phyloP scores from a whole-genome alignment of 768 basidiomycete genomes.

The Roridomyces roridus region DNA sequence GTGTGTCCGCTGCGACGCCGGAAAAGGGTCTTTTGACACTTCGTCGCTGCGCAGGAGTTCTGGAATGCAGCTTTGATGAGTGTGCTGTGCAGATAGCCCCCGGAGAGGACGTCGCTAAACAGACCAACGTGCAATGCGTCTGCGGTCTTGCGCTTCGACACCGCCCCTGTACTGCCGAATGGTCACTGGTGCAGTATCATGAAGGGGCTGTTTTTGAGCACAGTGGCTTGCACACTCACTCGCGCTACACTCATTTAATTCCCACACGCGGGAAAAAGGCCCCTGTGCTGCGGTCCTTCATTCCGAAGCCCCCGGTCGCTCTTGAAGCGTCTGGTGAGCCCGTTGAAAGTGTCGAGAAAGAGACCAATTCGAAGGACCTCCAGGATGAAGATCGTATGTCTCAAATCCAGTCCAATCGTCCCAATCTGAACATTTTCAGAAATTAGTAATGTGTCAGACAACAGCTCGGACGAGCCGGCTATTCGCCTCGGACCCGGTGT shows the following conservation, averaged over 20 bases:
- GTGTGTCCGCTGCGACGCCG: background rate
- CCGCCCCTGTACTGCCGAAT: background rate
- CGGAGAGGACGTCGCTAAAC: background rate
- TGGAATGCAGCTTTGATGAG: background rate
- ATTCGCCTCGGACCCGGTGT: too few relatives aligned
- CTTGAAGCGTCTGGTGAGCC: too few relatives aligned
- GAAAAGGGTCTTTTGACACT: background rate
- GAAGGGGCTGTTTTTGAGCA: conserved; percentile 10
- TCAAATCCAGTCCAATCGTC: too few relatives aligned
- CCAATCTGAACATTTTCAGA: too few relatives aligned
- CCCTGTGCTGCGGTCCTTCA: background rate
- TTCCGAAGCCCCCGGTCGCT: too few relatives aligned
- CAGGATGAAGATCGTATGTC: too few relatives aligned
- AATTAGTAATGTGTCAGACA: too few relatives aligned
- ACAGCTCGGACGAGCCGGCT: too few relatives aligned
- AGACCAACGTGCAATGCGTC: background rate
- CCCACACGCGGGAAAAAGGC: background rate
- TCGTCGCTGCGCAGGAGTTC: background rate
- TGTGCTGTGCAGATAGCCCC: conserved; percentile 7
- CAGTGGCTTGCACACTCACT: conserved; percentile 4
- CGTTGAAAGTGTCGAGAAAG: too few relatives aligned
- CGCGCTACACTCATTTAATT: conserved; percentile 4
- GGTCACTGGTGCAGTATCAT: conserved; percentile 4
- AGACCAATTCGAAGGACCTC: too few relatives aligned
- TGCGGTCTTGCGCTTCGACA: conserved; percentile 1